phyloP scores from a whole-genome alignment of 768 basidiomycete species.

The Lentinula boryana region DNA sequence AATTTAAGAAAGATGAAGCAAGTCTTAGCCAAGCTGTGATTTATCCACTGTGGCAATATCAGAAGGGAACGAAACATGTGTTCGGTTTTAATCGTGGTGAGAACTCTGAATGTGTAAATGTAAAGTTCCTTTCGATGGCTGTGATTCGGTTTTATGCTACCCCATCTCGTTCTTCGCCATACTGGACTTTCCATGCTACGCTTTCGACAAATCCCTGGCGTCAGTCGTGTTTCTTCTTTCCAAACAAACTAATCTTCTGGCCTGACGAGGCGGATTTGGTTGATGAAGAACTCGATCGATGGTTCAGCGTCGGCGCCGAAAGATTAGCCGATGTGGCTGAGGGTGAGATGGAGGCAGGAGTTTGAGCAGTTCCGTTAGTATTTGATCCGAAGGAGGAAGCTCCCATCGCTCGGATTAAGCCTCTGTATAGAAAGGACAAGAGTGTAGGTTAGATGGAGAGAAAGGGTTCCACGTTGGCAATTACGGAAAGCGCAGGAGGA shows the following conservation, averaged over 20 bases:
- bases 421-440: constrained; percentile 21
- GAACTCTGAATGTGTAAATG: too few relatives aligned
- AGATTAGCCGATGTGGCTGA: constrained; percentile 4
- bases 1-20: too few relatives aligned
- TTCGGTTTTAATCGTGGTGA: too few relatives aligned
- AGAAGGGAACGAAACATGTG: too few relatives aligned
- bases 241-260: constrained; percentile 7
- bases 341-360: neutral
- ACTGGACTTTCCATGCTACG: too few relatives aligned
- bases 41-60: too few relatives aligned
- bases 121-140: too few relatives aligned
- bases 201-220: too few relatives aligned
- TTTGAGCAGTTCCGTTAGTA: constrained; percentile 10
- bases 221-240: constrained; percentile 4
- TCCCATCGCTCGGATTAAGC: constrained; percentile 45
- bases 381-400: constrained; percentile 36
- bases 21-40: too few relatives aligned
- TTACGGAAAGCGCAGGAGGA: neutral
- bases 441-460: neutral
- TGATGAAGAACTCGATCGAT: constrained; percentile 20
- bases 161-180: too few relatives aligned
- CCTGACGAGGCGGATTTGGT: neutral
- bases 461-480: neutral
- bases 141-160: too few relatives aligned
- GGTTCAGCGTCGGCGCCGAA: constrained; percentile 9